Percentiles rank a stretch among this genome's conserved stretches.
Conservation (phyloP, 208 protist genomes). For the Dictyostelium gargantuum region DNA sequence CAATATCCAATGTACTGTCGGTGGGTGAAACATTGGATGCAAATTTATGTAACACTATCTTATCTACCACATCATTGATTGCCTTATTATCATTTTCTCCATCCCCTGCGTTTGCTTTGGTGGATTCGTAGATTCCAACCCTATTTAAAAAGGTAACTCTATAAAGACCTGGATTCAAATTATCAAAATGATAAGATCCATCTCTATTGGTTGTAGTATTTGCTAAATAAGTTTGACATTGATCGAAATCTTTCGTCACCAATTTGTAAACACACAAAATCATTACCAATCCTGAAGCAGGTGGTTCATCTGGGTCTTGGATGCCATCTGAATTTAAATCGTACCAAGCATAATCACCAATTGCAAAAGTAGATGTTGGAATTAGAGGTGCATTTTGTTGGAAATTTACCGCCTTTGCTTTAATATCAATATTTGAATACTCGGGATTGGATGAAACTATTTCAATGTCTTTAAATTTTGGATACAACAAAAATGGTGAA, state of each 20-base stretch:
- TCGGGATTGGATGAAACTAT: too few species aligned
- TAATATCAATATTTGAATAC: not conserved
- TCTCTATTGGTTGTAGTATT: not conserved
- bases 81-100: conserved; percentile 34
- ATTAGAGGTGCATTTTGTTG: not conserved
- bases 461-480: not conserved
- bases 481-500: not conserved
- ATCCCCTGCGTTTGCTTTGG: not conserved
- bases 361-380: not conserved
- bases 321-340: conserved; percentile 19
- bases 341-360: not conserved
- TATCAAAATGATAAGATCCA: conserved; percentile 15
- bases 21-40: not conserved
- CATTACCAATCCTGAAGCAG: not conserved
- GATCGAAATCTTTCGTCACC: not conserved
- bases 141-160: not conserved
- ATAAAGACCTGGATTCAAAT: not conserved
- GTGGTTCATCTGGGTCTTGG: not conserved
- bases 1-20: not conserved
- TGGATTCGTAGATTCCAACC: not conserved
- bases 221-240: not conserved
- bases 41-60: not conserved
- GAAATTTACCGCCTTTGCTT: not conserved
- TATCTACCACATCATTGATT: not conserved
- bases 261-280: not conserved